Conservation (phyloP, 2,329 filamentous ascomycete species). For the Erysiphe neolycopersici region DNA sequence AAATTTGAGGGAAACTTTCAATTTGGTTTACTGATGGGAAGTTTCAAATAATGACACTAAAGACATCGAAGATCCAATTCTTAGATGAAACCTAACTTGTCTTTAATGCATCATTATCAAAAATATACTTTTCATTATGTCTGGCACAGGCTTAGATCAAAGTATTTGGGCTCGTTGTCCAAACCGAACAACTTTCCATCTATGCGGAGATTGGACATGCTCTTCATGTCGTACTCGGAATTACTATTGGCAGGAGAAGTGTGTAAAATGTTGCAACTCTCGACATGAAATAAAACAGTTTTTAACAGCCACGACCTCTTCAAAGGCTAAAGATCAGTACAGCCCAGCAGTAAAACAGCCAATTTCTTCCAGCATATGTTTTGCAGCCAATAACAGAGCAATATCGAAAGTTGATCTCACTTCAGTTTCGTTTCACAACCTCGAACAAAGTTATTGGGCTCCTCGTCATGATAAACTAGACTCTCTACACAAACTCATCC, state of each 20-base stretch:
- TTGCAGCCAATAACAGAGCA: background rate
- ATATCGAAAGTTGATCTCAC: background rate
- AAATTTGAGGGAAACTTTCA: background rate
- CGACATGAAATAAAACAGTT: background rate
- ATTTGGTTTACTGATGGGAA: background rate
- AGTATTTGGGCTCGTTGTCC: background rate
- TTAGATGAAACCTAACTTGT: background rate
- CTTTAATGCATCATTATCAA: background rate
- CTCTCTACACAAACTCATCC: background rate
- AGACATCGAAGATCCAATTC: background rate
- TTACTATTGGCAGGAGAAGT: background rate
- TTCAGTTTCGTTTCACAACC: background rate
- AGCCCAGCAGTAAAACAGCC: background rate
- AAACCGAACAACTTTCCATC: background rate
- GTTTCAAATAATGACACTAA: background rate
- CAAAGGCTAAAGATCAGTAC: background rate
- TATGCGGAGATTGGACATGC: background rate
- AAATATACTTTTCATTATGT: background rate
- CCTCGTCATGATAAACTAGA: background rate
- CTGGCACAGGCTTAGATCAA: constrained; percentile 7
- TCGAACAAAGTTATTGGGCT: background rate
- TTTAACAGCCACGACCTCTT: background rate
- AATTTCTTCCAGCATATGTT: too few species aligned
- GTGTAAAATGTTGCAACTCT: background rate
- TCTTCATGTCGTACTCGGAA: background rate